These are phyloP conservation scores for Nepenthes mirabilis DNA, from an alignment of 148 eudicot genomes.

Conservation along the genomic window DNA sequence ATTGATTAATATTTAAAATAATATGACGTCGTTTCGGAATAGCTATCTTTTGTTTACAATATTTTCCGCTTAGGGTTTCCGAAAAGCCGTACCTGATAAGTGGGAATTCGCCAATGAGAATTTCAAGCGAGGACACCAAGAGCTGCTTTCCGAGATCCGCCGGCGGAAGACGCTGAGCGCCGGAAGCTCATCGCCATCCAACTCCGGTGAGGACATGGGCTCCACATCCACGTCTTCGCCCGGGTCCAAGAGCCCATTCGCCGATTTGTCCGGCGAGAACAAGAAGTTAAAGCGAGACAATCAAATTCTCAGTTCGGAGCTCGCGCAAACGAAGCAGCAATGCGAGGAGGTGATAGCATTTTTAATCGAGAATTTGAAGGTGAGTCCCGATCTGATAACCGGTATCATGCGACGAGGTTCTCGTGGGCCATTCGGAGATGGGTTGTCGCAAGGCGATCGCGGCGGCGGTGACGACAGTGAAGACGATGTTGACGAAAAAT, in stretches of 20 bases:
- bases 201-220: constrained; percentile 53
- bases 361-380: constrained; percentile 31
- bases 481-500: constrained; percentile 23
- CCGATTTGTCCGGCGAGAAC: constrained; percentile 52
- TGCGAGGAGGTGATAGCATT: constrained; percentile 51
- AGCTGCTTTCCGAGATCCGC: constrained; percentile 52
- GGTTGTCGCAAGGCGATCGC: not conserved
- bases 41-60: no score
- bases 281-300: constrained; percentile 59
- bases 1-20: no score
- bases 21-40: no score
- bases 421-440: constrained; percentile 6
- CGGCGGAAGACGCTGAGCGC: constrained; percentile 43
- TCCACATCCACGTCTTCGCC: constrained; percentile 71
- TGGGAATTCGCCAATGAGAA: constrained; percentile 92
- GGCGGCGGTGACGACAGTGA: constrained; percentile 3
- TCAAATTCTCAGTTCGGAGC: constrained; percentile 51
- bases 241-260: constrained; percentile 38
- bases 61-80: constrained; percentile 47
- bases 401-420: constrained; percentile 26
- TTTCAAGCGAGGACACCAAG: constrained; percentile 51
- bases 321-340: constrained; percentile 53
- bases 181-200: constrained; percentile 11
- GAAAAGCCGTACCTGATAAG: constrained; percentile 77
- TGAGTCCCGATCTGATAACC: constrained; percentile 43